Percentiles rank a stretch among this genome's conserved stretches.
These are phyloP conservation scores for Digitaria exilis DNA, from an alignment of 202 grass and related monocot species.

Conservation along the genomic window DNA sequence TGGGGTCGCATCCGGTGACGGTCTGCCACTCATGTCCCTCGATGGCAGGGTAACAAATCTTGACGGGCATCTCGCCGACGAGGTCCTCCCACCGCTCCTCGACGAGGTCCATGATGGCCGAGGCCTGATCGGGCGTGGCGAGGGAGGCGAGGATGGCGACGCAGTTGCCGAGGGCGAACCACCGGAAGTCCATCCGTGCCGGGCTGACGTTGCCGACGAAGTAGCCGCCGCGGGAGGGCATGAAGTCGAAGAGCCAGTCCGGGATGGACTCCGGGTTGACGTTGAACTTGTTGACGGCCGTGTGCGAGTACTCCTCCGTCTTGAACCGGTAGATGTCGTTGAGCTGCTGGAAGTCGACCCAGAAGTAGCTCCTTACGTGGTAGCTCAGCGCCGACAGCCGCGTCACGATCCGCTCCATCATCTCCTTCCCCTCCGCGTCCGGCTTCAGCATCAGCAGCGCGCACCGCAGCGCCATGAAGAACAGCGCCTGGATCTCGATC, in stretches of 20 bases:
- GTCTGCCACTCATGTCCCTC: conserved; percentile 82
- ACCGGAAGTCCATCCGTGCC: conserved; percentile 91
- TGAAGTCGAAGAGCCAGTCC: conserved; percentile 96
- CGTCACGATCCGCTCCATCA: conserved; percentile 68
- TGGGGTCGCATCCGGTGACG: conserved; percentile 85
- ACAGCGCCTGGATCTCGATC: conserved; percentile 95
- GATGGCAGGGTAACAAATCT: conserved; percentile 83
- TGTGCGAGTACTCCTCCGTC: conserved; percentile 98
- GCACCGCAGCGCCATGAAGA: conserved; percentile 89
- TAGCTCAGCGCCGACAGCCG: conserved; percentile 88
- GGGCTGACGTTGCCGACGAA: conserved; percentile 98
- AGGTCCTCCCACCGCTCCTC: conserved; percentile 92
- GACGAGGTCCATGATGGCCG: conserved; percentile 88
- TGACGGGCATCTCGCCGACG: conserved; percentile 91
- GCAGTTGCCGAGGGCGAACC: conserved; percentile 93
- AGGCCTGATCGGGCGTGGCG: conserved; percentile 77
- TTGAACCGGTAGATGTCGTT: conserved; percentile 86
- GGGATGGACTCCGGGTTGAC: conserved; percentile 96
- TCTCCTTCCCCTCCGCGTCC: conserved; percentile 78
- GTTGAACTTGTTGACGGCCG: conserved; percentile 97
- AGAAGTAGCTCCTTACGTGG: conserved; percentile 91
- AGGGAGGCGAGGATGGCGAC: conserved; percentile 85
- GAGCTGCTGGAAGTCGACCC: conserved; percentile 89
- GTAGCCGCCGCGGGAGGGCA: conserved; percentile 85
- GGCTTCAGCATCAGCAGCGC: conserved; percentile 77